A percentile compares a stretch with the other conserved stretches of the same genome.
Conservation (phyloP, 257 asterid genomes). For the Solanum gracilifrons region DNA sequence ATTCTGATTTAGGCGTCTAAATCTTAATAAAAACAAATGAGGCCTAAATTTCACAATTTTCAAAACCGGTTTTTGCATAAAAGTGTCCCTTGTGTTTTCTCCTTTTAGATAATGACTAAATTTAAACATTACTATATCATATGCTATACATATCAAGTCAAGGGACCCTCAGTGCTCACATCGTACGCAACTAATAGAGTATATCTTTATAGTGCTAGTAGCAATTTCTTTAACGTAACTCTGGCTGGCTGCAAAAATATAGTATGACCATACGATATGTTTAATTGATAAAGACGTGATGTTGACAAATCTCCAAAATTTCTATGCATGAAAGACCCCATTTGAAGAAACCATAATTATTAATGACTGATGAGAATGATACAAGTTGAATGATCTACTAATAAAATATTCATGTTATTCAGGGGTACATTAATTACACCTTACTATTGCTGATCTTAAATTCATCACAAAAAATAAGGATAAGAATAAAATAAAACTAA, state of each 20-base stretch:
- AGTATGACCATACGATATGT: background rate
- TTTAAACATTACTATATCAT: background rate
- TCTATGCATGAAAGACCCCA: background rate
- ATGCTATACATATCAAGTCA: background rate
- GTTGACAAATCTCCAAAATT: background rate
- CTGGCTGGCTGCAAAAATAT: background rate
- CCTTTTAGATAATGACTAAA: background rate
- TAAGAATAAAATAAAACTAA: background rate
- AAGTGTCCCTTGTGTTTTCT: background rate
- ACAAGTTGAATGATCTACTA: background rate
- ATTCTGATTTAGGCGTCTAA: too few species aligned
- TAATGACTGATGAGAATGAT: background rate
- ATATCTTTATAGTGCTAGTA: background rate
- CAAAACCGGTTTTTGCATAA: background rate
- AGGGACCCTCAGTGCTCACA: background rate
- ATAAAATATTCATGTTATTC: background rate
- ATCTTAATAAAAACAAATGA: background rate
- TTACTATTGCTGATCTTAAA: background rate
- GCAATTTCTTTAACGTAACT: background rate
- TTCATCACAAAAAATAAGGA: background rate
- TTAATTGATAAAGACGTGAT: background rate
- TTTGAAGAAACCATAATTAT: background rate
- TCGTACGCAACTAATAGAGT: background rate
- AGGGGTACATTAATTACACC: background rate
- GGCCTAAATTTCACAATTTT: background rate